A percentile compares a stretch with the other conserved stretches of the same genome.
Conservation (phyloP, 345 rosid genomes). For the Populus davidiana region DNA sequence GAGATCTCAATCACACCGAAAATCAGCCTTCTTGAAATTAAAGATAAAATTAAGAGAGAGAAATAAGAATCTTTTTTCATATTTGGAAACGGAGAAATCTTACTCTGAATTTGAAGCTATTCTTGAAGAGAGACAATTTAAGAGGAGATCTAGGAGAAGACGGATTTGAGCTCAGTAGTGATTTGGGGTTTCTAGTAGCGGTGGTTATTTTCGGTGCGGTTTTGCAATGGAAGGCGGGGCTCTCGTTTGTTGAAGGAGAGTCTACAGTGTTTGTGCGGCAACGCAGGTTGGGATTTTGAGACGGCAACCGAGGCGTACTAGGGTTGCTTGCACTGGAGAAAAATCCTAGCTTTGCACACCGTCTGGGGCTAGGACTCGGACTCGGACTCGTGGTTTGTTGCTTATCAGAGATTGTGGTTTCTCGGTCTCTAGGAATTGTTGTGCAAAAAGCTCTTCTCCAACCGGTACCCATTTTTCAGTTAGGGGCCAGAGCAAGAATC, state of each 20-base stretch:
- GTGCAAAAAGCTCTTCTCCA: constrained; percentile 99
- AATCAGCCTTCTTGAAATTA: neutral
- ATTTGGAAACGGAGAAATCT: neutral
- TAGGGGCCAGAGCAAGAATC: neutral
- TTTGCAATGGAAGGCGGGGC: constrained; percentile 18
- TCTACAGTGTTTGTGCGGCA: constrained; percentile 40
- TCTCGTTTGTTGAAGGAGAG: constrained; percentile 25
- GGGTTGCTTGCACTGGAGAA: constrained; percentile 61
- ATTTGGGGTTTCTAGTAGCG: constrained; percentile 10
- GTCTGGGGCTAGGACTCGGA: constrained; percentile 50
- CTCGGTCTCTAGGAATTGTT: constrained; percentile 59
- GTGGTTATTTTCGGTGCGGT: constrained; percentile 14
- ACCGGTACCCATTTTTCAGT: constrained; percentile 68
- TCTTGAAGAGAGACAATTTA: constrained; percentile 26
- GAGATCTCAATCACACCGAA: neutral
- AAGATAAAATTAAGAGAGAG: neutral
- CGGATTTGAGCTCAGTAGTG: constrained; percentile 16
- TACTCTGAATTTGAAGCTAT: constrained; percentile 35
- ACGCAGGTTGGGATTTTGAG: constrained; percentile 45
- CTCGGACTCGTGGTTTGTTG: constrained; percentile 27
- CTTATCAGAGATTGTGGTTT: constrained; percentile 33
- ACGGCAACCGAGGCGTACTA: constrained; percentile 50
- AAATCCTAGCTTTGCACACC: constrained; percentile 53
- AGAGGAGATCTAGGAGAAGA: constrained; percentile 36
- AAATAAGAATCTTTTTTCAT: neutral